phyloP scores from a whole-genome alignment of 352 stramenopile genomes.

The Phytopythium aichiense region DNA sequence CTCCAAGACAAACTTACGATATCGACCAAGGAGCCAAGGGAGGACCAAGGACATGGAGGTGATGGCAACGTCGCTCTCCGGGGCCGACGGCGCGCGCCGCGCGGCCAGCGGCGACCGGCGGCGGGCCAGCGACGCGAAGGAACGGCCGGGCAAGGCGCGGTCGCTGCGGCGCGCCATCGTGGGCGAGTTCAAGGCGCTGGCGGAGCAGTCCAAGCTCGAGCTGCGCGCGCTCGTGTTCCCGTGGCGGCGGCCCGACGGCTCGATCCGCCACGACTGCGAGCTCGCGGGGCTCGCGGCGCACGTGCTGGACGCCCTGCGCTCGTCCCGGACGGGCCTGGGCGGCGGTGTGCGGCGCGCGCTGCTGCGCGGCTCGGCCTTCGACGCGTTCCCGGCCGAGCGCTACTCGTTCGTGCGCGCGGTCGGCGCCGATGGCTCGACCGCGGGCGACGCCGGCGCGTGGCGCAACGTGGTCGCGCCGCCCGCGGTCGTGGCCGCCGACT shows the following conservation, averaged over 20 bases:
- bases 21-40: no score
- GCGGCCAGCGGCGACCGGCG: not conserved
- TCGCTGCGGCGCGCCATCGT: constrained; percentile 4
- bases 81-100: not conserved
- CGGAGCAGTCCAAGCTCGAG: constrained; percentile 4
- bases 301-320: constrained; percentile 1
- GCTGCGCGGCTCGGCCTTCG: constrained; percentile 12
- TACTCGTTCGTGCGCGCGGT: constrained; percentile 21
- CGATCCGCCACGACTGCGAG: constrained; percentile 1
- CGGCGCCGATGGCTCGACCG: not conserved
- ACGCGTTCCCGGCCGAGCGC: constrained; percentile 19
- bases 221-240: constrained; percentile 1
- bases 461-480: constrained; percentile 15
- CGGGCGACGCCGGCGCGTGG: not conserved
- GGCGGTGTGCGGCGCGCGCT: constrained; percentile 2
- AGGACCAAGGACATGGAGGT: constrained; percentile 1
- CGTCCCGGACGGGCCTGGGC: constrained; percentile 1
- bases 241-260: constrained; percentile 1
- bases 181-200: constrained; percentile 4
- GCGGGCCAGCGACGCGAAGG: not conserved
- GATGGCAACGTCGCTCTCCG: constrained; percentile 4
- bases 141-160: not conserved
- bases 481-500: constrained; percentile 18
- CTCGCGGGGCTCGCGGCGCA: constrained; percentile 5
- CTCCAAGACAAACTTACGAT: no score